Evolutionary conservation across 1,139 yeast genomes (phyloP), one percentile per base, ranked within the genome.

Genomic region (Barnettozyma hawaiiensis): DNA sequence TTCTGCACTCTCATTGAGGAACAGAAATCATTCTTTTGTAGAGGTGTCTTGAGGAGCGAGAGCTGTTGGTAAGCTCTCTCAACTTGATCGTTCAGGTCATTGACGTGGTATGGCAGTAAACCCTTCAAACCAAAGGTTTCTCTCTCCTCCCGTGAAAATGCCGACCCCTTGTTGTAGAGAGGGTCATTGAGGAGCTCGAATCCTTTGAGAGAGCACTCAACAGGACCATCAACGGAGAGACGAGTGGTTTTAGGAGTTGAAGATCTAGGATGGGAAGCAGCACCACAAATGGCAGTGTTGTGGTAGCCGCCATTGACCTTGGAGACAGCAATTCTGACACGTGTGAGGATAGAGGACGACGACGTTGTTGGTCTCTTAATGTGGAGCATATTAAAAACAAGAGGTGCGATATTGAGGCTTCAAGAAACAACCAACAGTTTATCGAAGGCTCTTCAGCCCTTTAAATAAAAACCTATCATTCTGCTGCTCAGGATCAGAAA

Each of bases 11-110:
- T 77, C 84, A 92, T 76, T 18, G 94, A 81, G 33, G 95, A 85
- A 66, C 95, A 85, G 66, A 89, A 92, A 61, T 86, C 95, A 60
- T 90, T 90, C 62, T 89, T 87, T 39, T 92, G 92, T 53, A 92
- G 70, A 18, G 95, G 92, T n/a, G 90, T 81, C 57, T 83, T 83
- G 55, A 87, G 70, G 62, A 75, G 80, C 44, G 78, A 72, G 58
- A 84, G 78, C 68, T 92, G 97, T 49, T 78, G 71, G 67, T 90
- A 90, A 12, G 96, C 96, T 61, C 97, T 75, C 50, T 82, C 90
- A 37, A 85, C 92, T 67, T 90, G 97, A 55, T 85, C 96, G 45
- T 81, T 87, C 53, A 90, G 72, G 10, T 89, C 72, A 61, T 87
- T 86, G 32, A 85, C 81, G 51, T 78, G 82, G 2, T 90, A 75